phyloP scores from a whole-genome alignment of 352 stramenopile genomes.

The Phytophthora palmivora region DNA sequence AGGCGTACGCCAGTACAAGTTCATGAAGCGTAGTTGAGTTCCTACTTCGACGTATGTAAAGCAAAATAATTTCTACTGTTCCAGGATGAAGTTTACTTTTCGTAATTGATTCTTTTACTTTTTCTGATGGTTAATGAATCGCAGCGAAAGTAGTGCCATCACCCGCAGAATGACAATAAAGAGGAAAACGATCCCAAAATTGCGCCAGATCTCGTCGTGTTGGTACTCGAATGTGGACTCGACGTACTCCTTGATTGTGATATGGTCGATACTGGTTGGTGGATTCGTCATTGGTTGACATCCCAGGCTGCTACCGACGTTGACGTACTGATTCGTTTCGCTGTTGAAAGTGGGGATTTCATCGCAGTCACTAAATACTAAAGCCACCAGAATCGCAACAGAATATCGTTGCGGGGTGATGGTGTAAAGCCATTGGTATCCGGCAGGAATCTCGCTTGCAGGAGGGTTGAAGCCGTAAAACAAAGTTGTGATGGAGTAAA shows the following conservation, averaged over 20 bases:
- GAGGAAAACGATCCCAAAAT: constrained; percentile 44
- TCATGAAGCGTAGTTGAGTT: no score
- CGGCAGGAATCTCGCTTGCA: constrained; percentile 37
- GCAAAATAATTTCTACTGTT: no score
- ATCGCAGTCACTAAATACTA: constrained; percentile 49
- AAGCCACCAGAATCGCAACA: constrained; percentile 40
- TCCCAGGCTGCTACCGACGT: constrained; percentile 26
- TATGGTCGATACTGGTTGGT: constrained; percentile 30
- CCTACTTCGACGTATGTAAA: no score
- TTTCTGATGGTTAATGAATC: no score
- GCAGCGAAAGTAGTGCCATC: constrained; percentile 44
- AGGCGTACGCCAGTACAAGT: constrained; percentile 25
- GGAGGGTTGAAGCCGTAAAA: constrained; percentile 59
- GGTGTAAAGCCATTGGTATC: constrained; percentile 53
- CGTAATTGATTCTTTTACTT: no score
- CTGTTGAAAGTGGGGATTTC: constrained; percentile 32
- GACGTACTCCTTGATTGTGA: constrained; percentile 53
- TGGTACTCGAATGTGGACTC: constrained; percentile 52
- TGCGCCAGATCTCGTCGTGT: constrained; percentile 48
- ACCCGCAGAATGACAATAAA: constrained; percentile 53
- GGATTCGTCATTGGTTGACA: constrained; percentile 48
- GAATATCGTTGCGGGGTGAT: constrained; percentile 43
- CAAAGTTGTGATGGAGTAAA: constrained; percentile 59
- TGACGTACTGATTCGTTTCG: constrained; percentile 29
- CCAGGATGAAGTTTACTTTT: no score